Evolutionary conservation across 2,329 filamentous ascomycete genomes (phyloP).

Genomic region (Paecilomyces sp.): DNA sequence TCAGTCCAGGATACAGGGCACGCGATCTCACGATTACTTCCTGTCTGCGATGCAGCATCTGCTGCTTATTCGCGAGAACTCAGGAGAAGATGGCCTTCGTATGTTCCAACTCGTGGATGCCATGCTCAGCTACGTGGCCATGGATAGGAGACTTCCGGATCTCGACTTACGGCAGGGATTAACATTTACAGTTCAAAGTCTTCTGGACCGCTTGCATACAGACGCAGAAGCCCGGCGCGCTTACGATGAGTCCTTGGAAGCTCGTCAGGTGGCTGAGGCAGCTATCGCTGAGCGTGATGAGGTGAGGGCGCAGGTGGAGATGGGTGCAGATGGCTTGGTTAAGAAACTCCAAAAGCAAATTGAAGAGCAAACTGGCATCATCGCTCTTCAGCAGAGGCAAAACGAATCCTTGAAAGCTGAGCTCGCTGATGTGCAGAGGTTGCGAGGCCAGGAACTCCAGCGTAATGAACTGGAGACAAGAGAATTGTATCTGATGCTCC

Average conservation of each 20-base stretch:
- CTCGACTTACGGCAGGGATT: conserved; percentile 97
- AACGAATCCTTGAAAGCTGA: conserved; percentile 85
- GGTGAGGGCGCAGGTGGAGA: conserved; percentile 77
- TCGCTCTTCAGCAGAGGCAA: conserved; percentile 80
- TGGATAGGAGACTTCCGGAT: conserved; percentile 91
- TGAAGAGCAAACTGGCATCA: conserved; percentile 86
- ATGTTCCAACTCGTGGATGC: conserved; percentile 98
- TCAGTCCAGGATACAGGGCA: conserved; percentile 73
- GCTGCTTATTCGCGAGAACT: conserved; percentile 83
- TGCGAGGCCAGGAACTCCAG: conserved; percentile 85
- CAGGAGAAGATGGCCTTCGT: conserved; percentile 81
- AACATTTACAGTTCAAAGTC: conserved; percentile 92
- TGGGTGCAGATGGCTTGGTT: conserved; percentile 89
- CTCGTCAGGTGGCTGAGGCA: conserved; percentile 86
- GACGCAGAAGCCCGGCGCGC: conserved; percentile 91
- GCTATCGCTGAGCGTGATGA: conserved; percentile 96
- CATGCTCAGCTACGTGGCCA: conserved; percentile 98
- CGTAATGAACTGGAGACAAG: conserved; percentile 92
- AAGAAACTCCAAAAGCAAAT: conserved; percentile 87
- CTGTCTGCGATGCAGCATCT: conserved; percentile 91
- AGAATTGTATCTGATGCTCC: conserved; percentile 95
- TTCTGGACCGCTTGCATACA: conserved; percentile 92
- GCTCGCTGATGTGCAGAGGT: conserved; percentile 73
- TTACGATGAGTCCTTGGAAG: conserved; percentile 83
- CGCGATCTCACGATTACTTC: conserved; percentile 88